Percentiles rank a stretch among this genome's conserved stretches.
Conservation (phyloP, 192 early-diverging fungal species). For the Backusella sp. region DNA sequence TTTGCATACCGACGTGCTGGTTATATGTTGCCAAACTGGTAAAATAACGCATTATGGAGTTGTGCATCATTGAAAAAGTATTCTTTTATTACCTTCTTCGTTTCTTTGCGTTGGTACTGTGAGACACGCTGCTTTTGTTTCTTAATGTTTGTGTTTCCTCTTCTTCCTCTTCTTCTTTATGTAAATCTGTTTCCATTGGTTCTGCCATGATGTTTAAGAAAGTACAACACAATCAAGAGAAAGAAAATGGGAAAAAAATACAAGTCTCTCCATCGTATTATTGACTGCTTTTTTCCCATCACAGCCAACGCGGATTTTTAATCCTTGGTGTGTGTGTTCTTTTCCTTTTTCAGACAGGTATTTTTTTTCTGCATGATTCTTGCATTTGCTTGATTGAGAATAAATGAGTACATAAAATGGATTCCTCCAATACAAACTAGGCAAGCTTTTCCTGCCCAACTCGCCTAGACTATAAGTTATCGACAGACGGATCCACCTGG, state of each 20-base stretch:
- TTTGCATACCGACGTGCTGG: slow-evolving; percentile 28
- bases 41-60: not conserved
- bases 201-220: not conserved
- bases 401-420: no score
- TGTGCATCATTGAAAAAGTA: no score
- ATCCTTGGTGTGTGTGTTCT: not conserved
- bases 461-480: no score
- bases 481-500: no score
- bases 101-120: not conserved
- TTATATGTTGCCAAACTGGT: slow-evolving; percentile 31
- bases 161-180: slow-evolving; percentile 1
- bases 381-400: no score
- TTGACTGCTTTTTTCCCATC: not conserved
- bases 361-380: no score
- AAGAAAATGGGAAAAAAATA: not conserved
- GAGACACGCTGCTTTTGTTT: slow-evolving; percentile 13
- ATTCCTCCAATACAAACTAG: no score
- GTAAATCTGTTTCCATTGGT: not conserved
- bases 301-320: not conserved
- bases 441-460: no score
- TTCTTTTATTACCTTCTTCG: not conserved
- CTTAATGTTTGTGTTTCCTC: not conserved
- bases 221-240: not conserved
- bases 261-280: not conserved
- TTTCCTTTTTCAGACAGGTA: no score